phyloP scores from a whole-genome alignment of 2,329 filamentous ascomycete genomes.

The Calonectria montana region DNA sequence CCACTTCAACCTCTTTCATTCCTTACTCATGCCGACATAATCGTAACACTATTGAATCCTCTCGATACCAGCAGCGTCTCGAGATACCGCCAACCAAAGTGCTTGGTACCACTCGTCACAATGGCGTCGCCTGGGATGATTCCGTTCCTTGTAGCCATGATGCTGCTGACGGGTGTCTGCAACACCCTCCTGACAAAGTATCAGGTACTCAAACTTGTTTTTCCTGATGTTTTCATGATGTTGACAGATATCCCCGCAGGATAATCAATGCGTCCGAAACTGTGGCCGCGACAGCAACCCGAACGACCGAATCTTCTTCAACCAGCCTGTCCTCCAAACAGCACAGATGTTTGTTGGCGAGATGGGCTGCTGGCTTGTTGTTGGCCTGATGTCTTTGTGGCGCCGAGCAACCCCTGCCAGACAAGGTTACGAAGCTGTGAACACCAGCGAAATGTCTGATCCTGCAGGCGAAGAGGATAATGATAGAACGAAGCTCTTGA shows the following conservation, averaged over 20 bases:
- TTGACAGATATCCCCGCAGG: constrained; percentile 59
- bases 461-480: constrained; percentile 53
- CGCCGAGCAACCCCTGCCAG: constrained; percentile 62
- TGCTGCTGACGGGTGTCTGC: constrained; percentile 95
- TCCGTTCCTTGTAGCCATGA: constrained; percentile 92
- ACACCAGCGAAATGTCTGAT: constrained; percentile 59
- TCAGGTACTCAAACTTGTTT: constrained; percentile 70
- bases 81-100: not conserved
- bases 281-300: constrained; percentile 76
- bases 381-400: constrained; percentile 77
- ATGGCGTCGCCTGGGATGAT: constrained; percentile 82
- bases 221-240: not conserved
- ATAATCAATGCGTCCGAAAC: constrained; percentile 96
- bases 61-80: too few relatives aligned
- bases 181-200: constrained; percentile 98
- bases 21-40: not conserved
- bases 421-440: constrained; percentile 75
- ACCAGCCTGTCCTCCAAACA: constrained; percentile 96
- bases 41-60: not conserved
- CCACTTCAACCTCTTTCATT: not conserved
- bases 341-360: constrained; percentile 99
- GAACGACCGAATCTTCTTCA: constrained; percentile 78
- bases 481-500: constrained; percentile 53
- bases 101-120: constrained; percentile 22
- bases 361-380: constrained; percentile 94